Conservation (phyloP, 495 filamentous ascomycete species). For the Aspergillus biplanus region DNA sequence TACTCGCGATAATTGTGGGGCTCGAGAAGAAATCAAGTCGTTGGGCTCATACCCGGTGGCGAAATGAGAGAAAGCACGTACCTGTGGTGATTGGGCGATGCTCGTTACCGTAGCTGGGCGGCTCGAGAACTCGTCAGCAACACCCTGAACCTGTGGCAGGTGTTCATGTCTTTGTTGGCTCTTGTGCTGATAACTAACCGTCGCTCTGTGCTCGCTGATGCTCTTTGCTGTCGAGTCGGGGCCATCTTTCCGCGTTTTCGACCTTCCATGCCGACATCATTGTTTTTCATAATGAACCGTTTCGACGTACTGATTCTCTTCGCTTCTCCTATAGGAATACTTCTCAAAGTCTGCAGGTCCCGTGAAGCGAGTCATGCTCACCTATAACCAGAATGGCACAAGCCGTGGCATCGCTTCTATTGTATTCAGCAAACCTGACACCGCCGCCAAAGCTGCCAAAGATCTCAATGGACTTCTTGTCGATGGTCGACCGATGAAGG, state of each 20-base stretch:
- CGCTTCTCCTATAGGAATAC: slow-evolving; percentile 78
- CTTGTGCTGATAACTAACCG: slow-evolving; percentile 48
- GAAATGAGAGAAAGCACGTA: background rate
- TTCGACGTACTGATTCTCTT: slow-evolving; percentile 47
- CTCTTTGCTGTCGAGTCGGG: slow-evolving; percentile 43
- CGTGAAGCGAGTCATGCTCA: slow-evolving; percentile 84
- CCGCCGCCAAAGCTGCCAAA: slow-evolving; percentile 78
- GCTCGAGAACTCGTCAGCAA: background rate
- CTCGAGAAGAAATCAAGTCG: background rate
- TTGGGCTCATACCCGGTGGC: background rate
- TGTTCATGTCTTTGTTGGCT: slow-evolving; percentile 1
- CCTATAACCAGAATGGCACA: slow-evolving; percentile 86
- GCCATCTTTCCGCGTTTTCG: slow-evolving; percentile 34
- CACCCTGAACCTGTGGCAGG: background rate
- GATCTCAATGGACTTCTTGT: slow-evolving; percentile 86
- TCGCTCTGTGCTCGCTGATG: slow-evolving; percentile 74
- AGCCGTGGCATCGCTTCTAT: slow-evolving; percentile 89
- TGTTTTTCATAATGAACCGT: slow-evolving; percentile 26
- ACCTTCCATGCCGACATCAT: slow-evolving; percentile 30
- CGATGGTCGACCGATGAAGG: slow-evolving; percentile 90
- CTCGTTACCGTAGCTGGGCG: background rate
- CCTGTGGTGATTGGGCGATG: background rate
- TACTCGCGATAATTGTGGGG: slow-evolving; percentile 3
- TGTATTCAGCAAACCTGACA: slow-evolving; percentile 74
- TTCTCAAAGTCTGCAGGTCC: slow-evolving; percentile 86